Evolutionary conservation across 169 alveolate species (phyloP).

Genomic region (Plasmodium relictum): DNA sequence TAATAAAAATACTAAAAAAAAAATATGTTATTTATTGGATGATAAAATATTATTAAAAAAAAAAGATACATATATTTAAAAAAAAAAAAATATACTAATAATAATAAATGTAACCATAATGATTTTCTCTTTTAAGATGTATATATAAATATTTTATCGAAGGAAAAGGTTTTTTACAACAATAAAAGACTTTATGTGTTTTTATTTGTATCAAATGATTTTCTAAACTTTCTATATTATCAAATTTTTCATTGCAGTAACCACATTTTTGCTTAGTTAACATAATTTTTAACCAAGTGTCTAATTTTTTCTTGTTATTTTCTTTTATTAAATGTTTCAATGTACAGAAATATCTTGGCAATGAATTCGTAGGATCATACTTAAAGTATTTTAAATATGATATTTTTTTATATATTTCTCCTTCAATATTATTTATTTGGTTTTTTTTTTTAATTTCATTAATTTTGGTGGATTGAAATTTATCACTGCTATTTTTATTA

Average conservation of each 20-base stretch:
- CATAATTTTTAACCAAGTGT: slow-evolving; percentile 38
- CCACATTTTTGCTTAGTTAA: slow-evolving; percentile 30
- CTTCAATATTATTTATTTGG: slow-evolving; percentile 15
- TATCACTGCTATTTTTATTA: not conserved
- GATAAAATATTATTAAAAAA: too few species aligned
- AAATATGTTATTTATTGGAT: too few species aligned
- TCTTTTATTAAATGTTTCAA: slow-evolving; percentile 23
- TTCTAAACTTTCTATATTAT: slow-evolving; percentile 25
- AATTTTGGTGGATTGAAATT: not conserved
- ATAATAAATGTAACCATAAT: slow-evolving; percentile 50
- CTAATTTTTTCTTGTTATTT: slow-evolving; percentile 1
- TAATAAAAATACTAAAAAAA: too few species aligned
- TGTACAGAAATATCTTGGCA: slow-evolving; percentile 29
- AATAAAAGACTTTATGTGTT: slow-evolving; percentile 51
- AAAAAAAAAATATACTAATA: too few species aligned
- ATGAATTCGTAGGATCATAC: slow-evolving; percentile 13
- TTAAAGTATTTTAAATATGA: slow-evolving; percentile 40
- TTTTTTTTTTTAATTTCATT: not conserved
- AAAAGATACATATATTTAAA: too few species aligned
- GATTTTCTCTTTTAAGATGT: slow-evolving; percentile 33
- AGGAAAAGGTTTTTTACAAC: slow-evolving; percentile 50
- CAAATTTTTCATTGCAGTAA: slow-evolving; percentile 43
- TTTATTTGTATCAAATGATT: slow-evolving; percentile 29
- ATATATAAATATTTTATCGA: slow-evolving; percentile 21
- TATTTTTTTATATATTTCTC: slow-evolving; percentile 30